Evolutionary conservation across 805 yeast genomes (phyloP).

Genomic region (Lipomyces chichibuensis): DNA sequence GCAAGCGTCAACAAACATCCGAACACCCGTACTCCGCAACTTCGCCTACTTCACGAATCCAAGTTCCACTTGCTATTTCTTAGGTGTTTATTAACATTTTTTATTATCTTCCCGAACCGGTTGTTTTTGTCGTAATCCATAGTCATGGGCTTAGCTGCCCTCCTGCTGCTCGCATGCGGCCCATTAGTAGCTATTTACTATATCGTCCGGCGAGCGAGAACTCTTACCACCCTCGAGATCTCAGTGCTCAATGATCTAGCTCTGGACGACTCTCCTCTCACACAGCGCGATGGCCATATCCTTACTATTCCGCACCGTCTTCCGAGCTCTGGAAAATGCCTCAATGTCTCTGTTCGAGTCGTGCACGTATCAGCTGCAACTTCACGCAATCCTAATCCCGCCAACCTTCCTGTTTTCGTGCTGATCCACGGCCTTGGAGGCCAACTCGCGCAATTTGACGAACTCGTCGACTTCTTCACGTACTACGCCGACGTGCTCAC

Average conservation of each 20-base stretch:
- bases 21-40: too few species aligned
- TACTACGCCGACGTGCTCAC: conserved; percentile 67
- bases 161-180: conserved; percentile 1
- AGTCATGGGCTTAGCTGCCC: background rate
- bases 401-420: conserved; percentile 59
- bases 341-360: conserved; percentile 11
- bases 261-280: conserved; percentile 31
- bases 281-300: conserved; percentile 22
- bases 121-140: background rate
- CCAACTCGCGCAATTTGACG: conserved; percentile 81
- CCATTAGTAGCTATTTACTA: background rate
- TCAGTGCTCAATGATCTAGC: conserved; percentile 22
- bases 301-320: background rate
- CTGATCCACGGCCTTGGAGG: conserved; percentile 92
- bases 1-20: background rate
- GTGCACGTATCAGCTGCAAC: conserved; percentile 22
- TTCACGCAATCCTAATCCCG: conserved; percentile 27
- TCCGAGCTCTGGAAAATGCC: background rate
- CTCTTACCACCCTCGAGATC: conserved; percentile 22
- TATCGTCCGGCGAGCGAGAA: conserved; percentile 13
- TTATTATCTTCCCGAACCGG: background rate
- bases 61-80: background rate
- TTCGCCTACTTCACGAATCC: background rate
- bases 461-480: conserved; percentile 62
- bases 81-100: background rate